Base-by-base conservation (phyloP, 768 basidiomycete species). In the Amanita exitialis region DNA sequence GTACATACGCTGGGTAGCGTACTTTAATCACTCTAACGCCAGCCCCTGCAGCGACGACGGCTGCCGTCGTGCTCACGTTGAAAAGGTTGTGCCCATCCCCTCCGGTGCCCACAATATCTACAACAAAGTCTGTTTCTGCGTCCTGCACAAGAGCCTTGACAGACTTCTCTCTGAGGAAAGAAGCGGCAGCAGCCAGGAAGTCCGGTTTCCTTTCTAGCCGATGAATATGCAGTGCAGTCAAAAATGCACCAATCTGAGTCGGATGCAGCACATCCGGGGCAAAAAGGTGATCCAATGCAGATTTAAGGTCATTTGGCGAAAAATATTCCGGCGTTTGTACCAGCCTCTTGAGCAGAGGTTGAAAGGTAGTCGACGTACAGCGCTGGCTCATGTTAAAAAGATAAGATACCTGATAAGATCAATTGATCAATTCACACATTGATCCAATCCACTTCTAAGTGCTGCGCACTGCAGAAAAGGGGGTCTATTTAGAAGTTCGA, bases 1-100 rank as follows among this genome's bases (percentile, higher is more conserved):
- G 15, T 36, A 15, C 32, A 28, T 8, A 34, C 8, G 10, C 15
- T 38, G 34, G 1, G 8, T 3, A 44, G 47, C 76, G 54, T 60
- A 90, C 93, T 74, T 99, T 97, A 64, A 91, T 80, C 2, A 99
- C 92, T 30, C 92, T 76, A 0, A 90, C 90, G 4, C 95, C 95
- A 6, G 93, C 89, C 12, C 94, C 95, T 20, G 93, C 92, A 25
- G 94, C 95, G 16, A 97, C 89, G 54, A 99, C 78, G 0, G 79
- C 94, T 2, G 95, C 94, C 2, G 90, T 85, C 1, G 95, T 97
- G 62, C 91, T 94, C 47, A 97, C 94, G 63, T 98, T 97, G 77
- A 93, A 97, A 0, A 94, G 84, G 61, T 97, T 89, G 66, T 93
- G 82, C 0, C 93, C 93, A 66, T 97, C 96, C 6, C 96, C 95